Percentiles rank a stretch among this genome's conserved stretches.
phyloP scores from a whole-genome alignment of 208 protist genomes.

The Entamoeba dispar region DNA sequence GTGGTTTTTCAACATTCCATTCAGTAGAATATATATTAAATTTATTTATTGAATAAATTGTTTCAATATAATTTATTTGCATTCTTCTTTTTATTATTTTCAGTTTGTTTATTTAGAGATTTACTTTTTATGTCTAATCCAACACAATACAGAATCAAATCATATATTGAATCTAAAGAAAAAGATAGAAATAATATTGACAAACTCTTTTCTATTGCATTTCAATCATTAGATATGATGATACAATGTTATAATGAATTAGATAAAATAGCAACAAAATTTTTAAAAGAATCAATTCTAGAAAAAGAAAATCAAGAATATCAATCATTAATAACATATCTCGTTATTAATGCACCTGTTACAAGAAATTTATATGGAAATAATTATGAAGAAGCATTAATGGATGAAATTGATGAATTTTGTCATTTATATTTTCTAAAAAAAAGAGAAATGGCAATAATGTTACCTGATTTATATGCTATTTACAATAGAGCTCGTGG shows the following conservation, averaged over 20 bases:
- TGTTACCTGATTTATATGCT: not conserved
- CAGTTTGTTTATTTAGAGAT: no score
- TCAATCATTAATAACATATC: not conserved
- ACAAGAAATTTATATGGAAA: not conserved
- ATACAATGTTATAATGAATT: not conserved
- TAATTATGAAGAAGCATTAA: not conserved
- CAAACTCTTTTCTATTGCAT: not conserved
- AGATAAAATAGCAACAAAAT: not conserved
- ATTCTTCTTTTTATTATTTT: no score
- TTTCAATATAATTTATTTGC: no score
- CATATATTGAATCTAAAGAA: no score
- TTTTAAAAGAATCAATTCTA: not conserved
- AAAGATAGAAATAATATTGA: not conserved
- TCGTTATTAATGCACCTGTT: not conserved
- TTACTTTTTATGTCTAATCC: no score
- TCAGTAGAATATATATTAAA: not conserved
- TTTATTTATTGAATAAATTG: no score
- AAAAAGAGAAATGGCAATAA: not conserved
- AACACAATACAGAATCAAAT: no score
- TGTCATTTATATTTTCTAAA: not conserved
- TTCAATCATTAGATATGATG: not conserved
- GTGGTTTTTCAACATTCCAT: not conserved
- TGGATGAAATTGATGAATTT: not conserved
- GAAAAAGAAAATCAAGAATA: not conserved
- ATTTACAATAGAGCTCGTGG: not conserved